These are phyloP conservation scores for Limtongozyma cylindracea DNA, from an alignment of 805 yeast genomes.

Conservation along the genomic window DNA sequence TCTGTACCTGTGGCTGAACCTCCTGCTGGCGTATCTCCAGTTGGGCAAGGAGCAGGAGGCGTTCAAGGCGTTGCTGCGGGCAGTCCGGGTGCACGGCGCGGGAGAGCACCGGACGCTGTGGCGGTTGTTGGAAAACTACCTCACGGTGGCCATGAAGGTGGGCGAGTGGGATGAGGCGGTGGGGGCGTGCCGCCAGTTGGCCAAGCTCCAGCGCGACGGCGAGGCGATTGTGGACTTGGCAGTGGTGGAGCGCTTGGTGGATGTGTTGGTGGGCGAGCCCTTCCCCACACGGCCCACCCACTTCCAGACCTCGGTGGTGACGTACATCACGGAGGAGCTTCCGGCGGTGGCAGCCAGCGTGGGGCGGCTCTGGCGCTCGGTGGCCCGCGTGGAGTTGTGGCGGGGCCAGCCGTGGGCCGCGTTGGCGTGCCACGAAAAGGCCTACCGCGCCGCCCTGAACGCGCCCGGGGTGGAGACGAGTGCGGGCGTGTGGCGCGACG, in stretches of 20 bases:
- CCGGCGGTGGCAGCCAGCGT: conserved; percentile 47
- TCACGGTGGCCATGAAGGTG: conserved; percentile 58
- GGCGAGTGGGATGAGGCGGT: conserved; percentile 81
- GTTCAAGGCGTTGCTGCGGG: conserved; percentile 60
- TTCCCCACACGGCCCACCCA: conserved; percentile 22
- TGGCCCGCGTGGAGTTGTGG: conserved; percentile 78
- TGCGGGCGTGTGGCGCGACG: conserved; percentile 46
- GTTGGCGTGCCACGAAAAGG: conserved; percentile 66
- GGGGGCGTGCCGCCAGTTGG: conserved; percentile 39
- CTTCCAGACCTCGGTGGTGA: conserved; percentile 46
- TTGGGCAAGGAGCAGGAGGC: conserved; percentile 52
- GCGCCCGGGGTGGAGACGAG: conserved; percentile 36
- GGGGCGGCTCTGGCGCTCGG: conserved; percentile 54
- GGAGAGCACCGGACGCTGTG: too few relatives aligned
- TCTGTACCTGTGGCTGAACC: conserved; percentile 74
- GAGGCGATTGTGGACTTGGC: conserved; percentile 53
- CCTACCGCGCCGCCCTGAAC: conserved; percentile 46
- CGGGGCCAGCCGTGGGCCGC: conserved; percentile 72
- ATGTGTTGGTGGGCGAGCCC: conserved; percentile 26
- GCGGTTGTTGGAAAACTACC: conserved; percentile 78
- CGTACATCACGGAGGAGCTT: conserved; percentile 40
- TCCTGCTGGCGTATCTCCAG: conserved; percentile 55
- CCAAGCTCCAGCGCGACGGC: conserved; percentile 30
- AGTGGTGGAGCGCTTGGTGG: conserved; percentile 48
- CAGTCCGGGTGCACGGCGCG: too few relatives aligned